Conservation (phyloP, 2,329 filamentous ascomycete species). For the Clonostachys chloroleuca region DNA sequence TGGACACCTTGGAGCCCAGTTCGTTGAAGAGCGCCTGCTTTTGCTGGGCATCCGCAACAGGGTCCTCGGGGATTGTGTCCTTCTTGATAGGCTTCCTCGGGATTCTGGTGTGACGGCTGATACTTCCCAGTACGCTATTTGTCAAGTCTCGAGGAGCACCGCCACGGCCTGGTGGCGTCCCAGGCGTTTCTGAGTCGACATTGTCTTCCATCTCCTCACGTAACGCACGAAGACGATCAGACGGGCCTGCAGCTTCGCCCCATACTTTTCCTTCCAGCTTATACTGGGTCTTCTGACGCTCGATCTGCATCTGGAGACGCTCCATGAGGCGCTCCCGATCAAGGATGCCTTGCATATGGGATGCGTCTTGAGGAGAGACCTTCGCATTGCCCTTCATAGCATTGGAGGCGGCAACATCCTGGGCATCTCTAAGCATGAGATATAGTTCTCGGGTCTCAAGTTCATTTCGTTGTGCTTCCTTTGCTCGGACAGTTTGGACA, state of each 20-base stretch:
- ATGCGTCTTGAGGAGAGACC: constrained; percentile 49
- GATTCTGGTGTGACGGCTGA: constrained; percentile 56
- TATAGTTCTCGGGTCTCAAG: constrained; percentile 95
- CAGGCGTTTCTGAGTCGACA: constrained; percentile 32
- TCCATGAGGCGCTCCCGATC: constrained; percentile 92
- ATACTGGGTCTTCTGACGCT: constrained; percentile 95
- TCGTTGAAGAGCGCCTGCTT: constrained; percentile 64
- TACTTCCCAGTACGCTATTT: constrained; percentile 70
- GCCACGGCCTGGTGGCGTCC: constrained; percentile 39
- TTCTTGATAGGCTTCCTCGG: constrained; percentile 46
- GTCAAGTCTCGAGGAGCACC: constrained; percentile 60
- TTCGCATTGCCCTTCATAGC: constrained; percentile 54
- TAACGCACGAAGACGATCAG: constrained; percentile 84
- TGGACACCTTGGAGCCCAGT: constrained; percentile 72
- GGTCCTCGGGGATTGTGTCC: constrained; percentile 22
- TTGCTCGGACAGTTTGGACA: constrained; percentile 77
- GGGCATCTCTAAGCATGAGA: constrained; percentile 95
- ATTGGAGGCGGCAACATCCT: constrained; percentile 89
- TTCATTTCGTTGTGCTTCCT: constrained; percentile 92
- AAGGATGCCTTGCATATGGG: constrained; percentile 85
- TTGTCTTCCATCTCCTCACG: constrained; percentile 91
- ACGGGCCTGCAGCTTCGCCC: constrained; percentile 78
- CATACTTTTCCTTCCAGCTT: constrained; percentile 93
- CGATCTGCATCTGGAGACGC: constrained; percentile 88
- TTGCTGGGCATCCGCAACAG: constrained; percentile 44